A percentile compares a stretch with the other conserved stretches of the same genome.
These are phyloP conservation scores for Epithemia pelagica DNA, from an alignment of 108 stramenopile species.

Conservation along the genomic window DNA sequence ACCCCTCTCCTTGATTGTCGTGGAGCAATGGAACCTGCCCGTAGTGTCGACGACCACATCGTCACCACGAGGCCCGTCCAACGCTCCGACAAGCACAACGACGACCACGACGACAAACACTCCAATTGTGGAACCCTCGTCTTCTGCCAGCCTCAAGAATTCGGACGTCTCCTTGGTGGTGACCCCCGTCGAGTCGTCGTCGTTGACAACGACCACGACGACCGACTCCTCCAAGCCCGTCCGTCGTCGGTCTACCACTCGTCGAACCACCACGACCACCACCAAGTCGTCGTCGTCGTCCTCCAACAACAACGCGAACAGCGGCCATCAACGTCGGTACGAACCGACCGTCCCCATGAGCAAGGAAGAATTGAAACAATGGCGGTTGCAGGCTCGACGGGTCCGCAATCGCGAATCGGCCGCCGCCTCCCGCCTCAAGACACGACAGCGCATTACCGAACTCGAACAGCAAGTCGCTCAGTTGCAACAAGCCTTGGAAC, in stretches of 20 bases:
- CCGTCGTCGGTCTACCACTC: background rate
- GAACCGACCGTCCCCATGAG: constrained; percentile 80
- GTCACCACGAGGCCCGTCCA: no score
- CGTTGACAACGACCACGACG: no score
- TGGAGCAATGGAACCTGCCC: no score
- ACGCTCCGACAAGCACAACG: no score
- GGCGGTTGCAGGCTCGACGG: constrained; percentile 74
- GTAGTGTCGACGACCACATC: no score
- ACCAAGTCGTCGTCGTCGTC: background rate
- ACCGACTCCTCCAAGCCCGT: no score
- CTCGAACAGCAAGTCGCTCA: constrained; percentile 56
- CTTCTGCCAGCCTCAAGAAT: no score
- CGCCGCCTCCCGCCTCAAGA: constrained; percentile 70
- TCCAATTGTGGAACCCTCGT: no score
- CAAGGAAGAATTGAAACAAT: constrained; percentile 68
- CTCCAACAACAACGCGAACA: background rate
- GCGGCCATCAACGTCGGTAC: constrained; percentile 41
- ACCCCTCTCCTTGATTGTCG: no score
- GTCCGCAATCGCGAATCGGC: constrained; percentile 81
- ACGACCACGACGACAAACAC: no score
- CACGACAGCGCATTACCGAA: constrained; percentile 69
- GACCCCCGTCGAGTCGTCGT: no score
- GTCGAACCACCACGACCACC: background rate
- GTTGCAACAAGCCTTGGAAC: constrained; percentile 38
- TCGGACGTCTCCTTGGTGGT: no score